Evolutionary conservation across 1,284 basidiomycete species (phyloP), one percentile per base, ranked within the genome.

Genomic region (Sutorius eximius): DNA sequence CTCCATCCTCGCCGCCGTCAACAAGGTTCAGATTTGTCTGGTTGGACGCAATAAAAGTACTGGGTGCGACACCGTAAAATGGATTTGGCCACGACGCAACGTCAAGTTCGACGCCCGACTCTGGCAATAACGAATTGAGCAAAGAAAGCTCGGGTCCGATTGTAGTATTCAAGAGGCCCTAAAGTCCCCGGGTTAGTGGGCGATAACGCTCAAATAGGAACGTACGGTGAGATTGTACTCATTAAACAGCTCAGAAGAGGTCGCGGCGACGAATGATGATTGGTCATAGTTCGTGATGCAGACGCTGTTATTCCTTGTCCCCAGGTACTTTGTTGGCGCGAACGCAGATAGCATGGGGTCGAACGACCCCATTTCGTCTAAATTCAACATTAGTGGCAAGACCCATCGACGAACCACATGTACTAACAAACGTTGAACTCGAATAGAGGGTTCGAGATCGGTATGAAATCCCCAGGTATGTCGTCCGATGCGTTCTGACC

Each of bases 261-360:
- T 58, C 12, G 70, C 79, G 16, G 70, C 59, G 9, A 81, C 61
- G 44, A 76, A 70, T n/a, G 72, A 64, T 0, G 74, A 66, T 56
- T 81, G 77, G 50, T 83, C 81, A 61, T 77, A 83, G n/a, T 74
- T 75, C 1, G 74, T 75, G 2, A 76, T 69, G 52, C 82, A 84
- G 5, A 72, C 33, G 22, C 69, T 73, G 10, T 63, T 61, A 52
- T 78, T 79, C 6, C 67, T 70, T 16, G 77, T 77, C n/a, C 77
- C 79, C 15, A 81, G 58, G 53, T 74, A 71, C 52, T 71, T 65
- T 36, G 73, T 76, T 0, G 76, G 76, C 8, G 70, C 70, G 57
- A 79, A 80, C 0, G 78, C 75, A 15, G 73, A 72, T 2, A 81
- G 64, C 45, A 69, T 68, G 22, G 77, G 75, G 52, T 81, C 80